Evolutionary conservation across 768 basidiomycete genomes (phyloP), one percentile per base, ranked within the genome.

Genomic region (Lactarius sp.): DNA sequence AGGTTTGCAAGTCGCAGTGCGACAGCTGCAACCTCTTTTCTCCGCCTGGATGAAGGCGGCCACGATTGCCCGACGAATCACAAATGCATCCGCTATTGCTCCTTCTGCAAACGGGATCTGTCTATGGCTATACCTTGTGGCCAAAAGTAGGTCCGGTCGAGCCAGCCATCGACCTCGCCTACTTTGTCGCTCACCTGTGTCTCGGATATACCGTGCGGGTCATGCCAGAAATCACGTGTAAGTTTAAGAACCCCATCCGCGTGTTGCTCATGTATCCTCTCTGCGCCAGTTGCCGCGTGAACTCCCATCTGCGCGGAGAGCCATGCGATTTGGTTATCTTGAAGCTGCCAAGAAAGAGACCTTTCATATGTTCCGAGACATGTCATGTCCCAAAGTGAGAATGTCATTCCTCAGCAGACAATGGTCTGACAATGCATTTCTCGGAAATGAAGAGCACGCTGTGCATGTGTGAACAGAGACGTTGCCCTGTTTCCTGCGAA

Each of bases 1-100:
- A 83, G 59, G 69, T 85, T 3, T 87, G 85, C 70, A 75, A 75
- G 60, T 67, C 77, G 57, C 73, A 77, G 51, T 87, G 86, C 62
- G 61, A 62, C 0, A 52, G 52, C 3, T 87, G 86, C 68, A 76
- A 81, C 47, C 72, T 86, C 3, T 66, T 72, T 16, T 87, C 72
- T 73, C 56, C 77, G 78, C 6, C 73, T 73, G 22, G 85, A 87
- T 60, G 76, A 77, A 10, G 72, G 71, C 2, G 56, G 52, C 1
- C 85, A 87, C 64, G 71, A 83, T 57, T 87, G 85, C 63, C 70
- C 71, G 37, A 82, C 85, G 1, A 69, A 73, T 22, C 85, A 86
- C 65, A 37, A 67, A 6, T 87, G 85, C 58, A 60, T 65, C 10
- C 76, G 76, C 37, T 27, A 61, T 22, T 85, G 85, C 64, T 20